These are phyloP conservation scores for Ogataea philodendri DNA, from an alignment of 805 yeast species.

Conservation along the genomic window DNA sequence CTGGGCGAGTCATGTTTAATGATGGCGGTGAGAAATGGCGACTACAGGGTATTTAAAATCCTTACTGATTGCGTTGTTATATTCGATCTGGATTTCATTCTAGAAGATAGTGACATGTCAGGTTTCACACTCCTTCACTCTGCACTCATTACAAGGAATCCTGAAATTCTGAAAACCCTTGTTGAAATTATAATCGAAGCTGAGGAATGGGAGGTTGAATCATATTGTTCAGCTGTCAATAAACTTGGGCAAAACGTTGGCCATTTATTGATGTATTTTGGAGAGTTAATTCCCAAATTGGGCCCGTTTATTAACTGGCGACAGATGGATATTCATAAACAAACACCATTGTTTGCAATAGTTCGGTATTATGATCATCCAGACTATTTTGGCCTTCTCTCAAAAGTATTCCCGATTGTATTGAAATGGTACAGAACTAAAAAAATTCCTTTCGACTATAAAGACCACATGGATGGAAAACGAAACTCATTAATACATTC, in stretches of 20 bases:
- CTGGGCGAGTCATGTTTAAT: conserved; percentile 73
- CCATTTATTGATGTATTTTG: conserved; percentile 65
- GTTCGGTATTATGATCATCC: conserved; percentile 80
- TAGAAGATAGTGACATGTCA: conserved; percentile 56
- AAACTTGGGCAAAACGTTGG: conserved; percentile 59
- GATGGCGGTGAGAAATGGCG: conserved; percentile 53
- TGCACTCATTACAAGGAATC: conserved; percentile 57
- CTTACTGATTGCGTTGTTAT: conserved; percentile 46
- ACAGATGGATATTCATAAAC: conserved; percentile 57
- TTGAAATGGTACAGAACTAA: conserved; percentile 39
- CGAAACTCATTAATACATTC: conserved; percentile 81
- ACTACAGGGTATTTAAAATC: conserved; percentile 42
- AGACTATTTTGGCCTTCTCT: conserved; percentile 51
- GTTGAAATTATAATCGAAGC: conserved; percentile 41
- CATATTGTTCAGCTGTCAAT: conserved; percentile 54
- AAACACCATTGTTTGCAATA: conserved; percentile 75
- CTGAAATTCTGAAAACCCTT: conserved; percentile 46
- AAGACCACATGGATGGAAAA: conserved; percentile 65
- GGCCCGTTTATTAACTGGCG: conserved; percentile 72
- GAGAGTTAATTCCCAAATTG: conserved; percentile 47
- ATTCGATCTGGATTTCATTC: conserved; percentile 63
- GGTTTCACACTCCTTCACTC: conserved; percentile 57
- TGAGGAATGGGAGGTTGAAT: conserved; percentile 44
- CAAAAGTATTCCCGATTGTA: conserved; percentile 44
- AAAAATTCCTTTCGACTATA: conserved; percentile 39